Conservation (phyloP, 2,329 filamentous ascomycete genomes). For the Coniochaeta ligniaria region DNA sequence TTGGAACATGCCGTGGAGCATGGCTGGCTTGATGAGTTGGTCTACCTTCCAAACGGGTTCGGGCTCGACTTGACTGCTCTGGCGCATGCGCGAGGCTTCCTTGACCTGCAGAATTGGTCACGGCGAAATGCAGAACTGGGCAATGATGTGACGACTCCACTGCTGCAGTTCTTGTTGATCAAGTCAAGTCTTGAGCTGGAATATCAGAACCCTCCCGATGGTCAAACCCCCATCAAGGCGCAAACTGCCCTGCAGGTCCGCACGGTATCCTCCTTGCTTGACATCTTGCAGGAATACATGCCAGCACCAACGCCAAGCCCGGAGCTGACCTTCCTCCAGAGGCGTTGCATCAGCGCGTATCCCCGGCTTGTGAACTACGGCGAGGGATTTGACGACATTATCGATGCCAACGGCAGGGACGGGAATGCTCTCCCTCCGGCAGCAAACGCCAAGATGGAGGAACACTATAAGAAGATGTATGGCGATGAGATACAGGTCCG, state of each 20-base stretch:
- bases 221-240: constrained; percentile 39
- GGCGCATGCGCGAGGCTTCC: constrained; percentile 71
- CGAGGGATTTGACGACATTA: constrained; percentile 84
- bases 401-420: constrained; percentile 74
- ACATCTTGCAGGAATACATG: constrained; percentile 67
- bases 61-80: constrained; percentile 81
- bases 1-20: constrained; percentile 77
- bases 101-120: constrained; percentile 78
- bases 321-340: constrained; percentile 73
- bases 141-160: constrained; percentile 59
- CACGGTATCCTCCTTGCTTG: constrained; percentile 73
- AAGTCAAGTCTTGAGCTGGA: constrained; percentile 77
- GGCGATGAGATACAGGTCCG: constrained; percentile 81
- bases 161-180: constrained; percentile 75
- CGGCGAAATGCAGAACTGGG: constrained; percentile 61
- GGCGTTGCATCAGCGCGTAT: constrained; percentile 85
- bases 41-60: constrained; percentile 73
- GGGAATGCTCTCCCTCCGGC: constrained; percentile 74
- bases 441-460: constrained; percentile 89
- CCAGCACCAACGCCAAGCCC: constrained; percentile 47
- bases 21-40: constrained; percentile 75
- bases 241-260: constrained; percentile 76
- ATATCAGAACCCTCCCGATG: constrained; percentile 63
- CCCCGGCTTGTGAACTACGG: constrained; percentile 95
- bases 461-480: constrained; percentile 98